phyloP scores from a whole-genome alignment of 495 filamentous ascomycete genomes.

The Podospora australis region DNA sequence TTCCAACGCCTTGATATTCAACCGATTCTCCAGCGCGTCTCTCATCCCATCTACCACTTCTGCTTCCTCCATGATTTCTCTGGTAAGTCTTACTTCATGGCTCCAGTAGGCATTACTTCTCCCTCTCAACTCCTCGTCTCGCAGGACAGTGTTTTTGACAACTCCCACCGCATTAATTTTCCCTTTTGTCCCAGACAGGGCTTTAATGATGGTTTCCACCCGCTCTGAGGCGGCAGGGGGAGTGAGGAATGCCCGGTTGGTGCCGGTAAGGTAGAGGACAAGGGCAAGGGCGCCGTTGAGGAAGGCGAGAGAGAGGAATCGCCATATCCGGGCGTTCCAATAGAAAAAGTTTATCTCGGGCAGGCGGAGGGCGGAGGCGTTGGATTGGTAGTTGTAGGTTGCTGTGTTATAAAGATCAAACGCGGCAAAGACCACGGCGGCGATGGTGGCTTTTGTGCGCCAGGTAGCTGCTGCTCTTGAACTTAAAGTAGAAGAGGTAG shows the following conservation, averaged over 20 bases:
- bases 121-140: slow-evolving; percentile 46
- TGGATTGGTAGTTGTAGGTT: slow-evolving; percentile 55
- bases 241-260: slow-evolving; percentile 55
- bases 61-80: slow-evolving; percentile 54
- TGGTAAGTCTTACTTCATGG: slow-evolving; percentile 47
- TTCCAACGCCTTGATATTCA: slow-evolving; percentile 42
- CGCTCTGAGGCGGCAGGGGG: slow-evolving; percentile 41
- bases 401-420: slow-evolving; percentile 55
- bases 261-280: slow-evolving; percentile 66
- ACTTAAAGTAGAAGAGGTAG: slow-evolving; percentile 51
- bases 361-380: slow-evolving; percentile 50
- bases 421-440: slow-evolving; percentile 50
- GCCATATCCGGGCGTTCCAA: slow-evolving; percentile 56
- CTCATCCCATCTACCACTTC: slow-evolving; percentile 53
- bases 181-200: slow-evolving; percentile 33
- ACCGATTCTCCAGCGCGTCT: slow-evolving; percentile 45
- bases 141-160: slow-evolving; percentile 47
- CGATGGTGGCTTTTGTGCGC: slow-evolving; percentile 62
- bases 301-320: slow-evolving; percentile 52
- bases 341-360: slow-evolving; percentile 60
- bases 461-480: slow-evolving; percentile 53
- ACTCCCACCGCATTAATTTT: slow-evolving; percentile 47
- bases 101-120: slow-evolving; percentile 45
- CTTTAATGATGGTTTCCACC: slow-evolving; percentile 36
- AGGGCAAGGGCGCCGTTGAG: slow-evolving; percentile 55